Percentiles rank a stretch among this genome's conserved stretches.
These are phyloP conservation scores for Plasmopara muralis DNA, from an alignment of 352 stramenopile genomes.

Conservation along the genomic window DNA sequence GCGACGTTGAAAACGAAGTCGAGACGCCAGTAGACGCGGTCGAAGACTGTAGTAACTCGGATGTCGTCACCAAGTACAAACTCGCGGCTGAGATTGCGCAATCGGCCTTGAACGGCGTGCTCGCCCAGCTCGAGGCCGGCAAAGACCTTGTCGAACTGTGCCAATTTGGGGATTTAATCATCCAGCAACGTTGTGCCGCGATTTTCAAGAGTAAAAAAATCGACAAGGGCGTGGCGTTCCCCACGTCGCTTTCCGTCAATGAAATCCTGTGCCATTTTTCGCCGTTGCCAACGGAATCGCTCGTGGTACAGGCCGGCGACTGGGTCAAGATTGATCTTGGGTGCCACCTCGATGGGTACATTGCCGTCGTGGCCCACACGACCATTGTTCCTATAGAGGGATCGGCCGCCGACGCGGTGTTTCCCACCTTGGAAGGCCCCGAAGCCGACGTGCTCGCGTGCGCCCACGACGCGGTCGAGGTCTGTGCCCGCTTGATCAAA, in stretches of 20 bases:
- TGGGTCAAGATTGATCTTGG: conserved; percentile 95
- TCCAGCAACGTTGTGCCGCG: conserved; percentile 74
- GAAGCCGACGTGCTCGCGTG: conserved; percentile 95
- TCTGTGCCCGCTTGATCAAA: conserved; percentile 95
- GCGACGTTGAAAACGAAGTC: conserved; percentile 63
- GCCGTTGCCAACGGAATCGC: conserved; percentile 87
- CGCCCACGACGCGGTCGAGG: conserved; percentile 95
- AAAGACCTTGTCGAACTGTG: conserved; percentile 95
- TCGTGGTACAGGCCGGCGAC: conserved; percentile 69
- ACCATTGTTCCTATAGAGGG: conserved; percentile 87
- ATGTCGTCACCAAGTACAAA: conserved; percentile 97
- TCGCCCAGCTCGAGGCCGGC: conserved; percentile 90
- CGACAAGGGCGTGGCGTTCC: conserved; percentile 99
- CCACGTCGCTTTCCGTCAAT: conserved; percentile 98
- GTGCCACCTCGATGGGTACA: conserved; percentile 99
- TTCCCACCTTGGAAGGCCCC: conserved; percentile 54
- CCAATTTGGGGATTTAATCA: conserved; percentile 86
- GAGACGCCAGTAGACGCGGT: conserved; percentile 53
- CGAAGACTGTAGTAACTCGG: conserved; percentile 84
- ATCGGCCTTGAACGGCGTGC: conserved; percentile 92
- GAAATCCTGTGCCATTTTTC: conserved; percentile 98
- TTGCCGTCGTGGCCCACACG: conserved; percentile 97
- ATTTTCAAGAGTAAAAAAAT: conserved; percentile 98
- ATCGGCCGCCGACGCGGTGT: conserved; percentile 41
- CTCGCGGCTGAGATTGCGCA: conserved; percentile 98